Evolutionary conservation across 169 alveolate species (phyloP), one percentile per base, ranked within the genome.

Genomic region (Cryptosporidium ubiquitum): DNA sequence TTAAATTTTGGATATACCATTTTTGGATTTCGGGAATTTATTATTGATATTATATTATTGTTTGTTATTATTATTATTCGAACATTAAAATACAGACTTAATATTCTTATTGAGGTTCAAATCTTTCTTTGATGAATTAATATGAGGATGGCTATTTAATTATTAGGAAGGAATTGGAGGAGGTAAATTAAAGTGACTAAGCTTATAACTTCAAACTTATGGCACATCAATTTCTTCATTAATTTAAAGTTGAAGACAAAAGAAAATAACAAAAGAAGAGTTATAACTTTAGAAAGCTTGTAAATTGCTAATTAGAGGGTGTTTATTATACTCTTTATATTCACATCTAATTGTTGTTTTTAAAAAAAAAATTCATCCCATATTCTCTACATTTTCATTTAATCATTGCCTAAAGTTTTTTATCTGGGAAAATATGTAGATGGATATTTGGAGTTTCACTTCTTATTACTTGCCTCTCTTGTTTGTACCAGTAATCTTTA

Each of bases 381-480:
- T 37, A 37, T 47, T 47, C 55, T 47, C 3, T 47, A 47, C 20
- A 47, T 14, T 47, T 47, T 3, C 55, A 47, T 47, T 55, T 6
- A 55, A 26, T 55, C 10, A 26, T n/a, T 55, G 10, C 35, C 66
- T 55, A 55, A 10, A 16, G 0, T 35, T 37, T 64, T 35, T 64
- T 64, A 49, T 64, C 71, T 29, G 71, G 71, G 16, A 64, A 64
- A 6, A 64, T 64, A 29, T 64, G 71, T 31, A 64, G 9, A n/a
- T 64, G 71, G 20, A 26, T 35, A n/a, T 64, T 35, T 14, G 71
- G 71, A 12, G 71, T n/a, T 64, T 64, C 71, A 10, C 18, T 33
- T 64, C 71, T 64, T 0, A 64, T 37, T 7, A 12, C 14, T n/a
- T 31, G 71, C 29, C 71, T 64, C 20, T 64, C 51, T 35, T 64